Evolutionary conservation across 1,139 yeast genomes (phyloP), one percentile per base, ranked within the genome.

Genomic region (Zygosaccharomyces pseudobailii): DNA sequence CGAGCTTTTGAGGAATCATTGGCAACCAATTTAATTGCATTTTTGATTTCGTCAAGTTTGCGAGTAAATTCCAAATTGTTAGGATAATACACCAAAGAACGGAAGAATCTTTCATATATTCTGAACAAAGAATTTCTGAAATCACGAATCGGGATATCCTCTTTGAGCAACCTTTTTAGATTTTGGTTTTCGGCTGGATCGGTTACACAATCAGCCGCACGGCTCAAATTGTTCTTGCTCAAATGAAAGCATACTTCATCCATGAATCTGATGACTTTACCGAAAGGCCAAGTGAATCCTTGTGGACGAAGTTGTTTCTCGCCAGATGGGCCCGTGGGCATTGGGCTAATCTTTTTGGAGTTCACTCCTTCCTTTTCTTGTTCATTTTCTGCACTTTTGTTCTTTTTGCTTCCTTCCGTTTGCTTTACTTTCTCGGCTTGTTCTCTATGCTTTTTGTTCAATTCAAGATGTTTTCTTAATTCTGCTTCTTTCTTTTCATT

Each of bases 401-500:
- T 43, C 53, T 36, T 49, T 48, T 39, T 42, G 47, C 41, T 19
- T 19, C 28, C 34, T 20, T 19, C 25, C 31, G 6, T 20, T 6
- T 46, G 58, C 51, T 43, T 44, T 4, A 36, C 41, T 30, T 30
- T 44, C 31, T 44, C 44, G 3, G 53, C 49, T 33, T 41, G 37
- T 27, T 43, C 52, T 28, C 52, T 46, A 21, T 36, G 52, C 46
- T 27, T 52, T 47, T 46, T 60, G 44, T 55, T 53, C 47, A 25
- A 40, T 51, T 56, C 63, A 38, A 61, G 37, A 22, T 55, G 46
- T 36, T 54, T 56, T 39, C 57, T 55, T n/a, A 61, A 51, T 35
- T 58, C 62, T 7, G 49, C 49, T 50, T 59, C 60, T 40, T 58
- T 58, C 44, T 58, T 62, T 52, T 63, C 67, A 54, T 61, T 67